Percentiles rank a stretch among this genome's conserved stretches.
Conservation (phyloP, 2,329 filamentous ascomycete genomes). For the Calonectria hawksworthii region DNA sequence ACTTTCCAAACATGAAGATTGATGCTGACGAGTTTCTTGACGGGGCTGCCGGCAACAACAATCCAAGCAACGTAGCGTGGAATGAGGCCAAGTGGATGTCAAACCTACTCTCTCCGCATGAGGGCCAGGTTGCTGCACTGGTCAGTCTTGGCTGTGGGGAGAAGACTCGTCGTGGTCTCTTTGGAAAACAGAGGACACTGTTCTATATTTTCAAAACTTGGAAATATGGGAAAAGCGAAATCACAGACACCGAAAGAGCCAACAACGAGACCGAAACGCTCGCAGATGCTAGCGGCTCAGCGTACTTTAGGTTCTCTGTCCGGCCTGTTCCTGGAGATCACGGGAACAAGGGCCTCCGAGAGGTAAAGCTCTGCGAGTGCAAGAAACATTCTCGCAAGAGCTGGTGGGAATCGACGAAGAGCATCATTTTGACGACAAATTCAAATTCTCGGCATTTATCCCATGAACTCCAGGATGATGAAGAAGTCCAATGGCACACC, state of each 20-base stretch:
- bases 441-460: neutral
- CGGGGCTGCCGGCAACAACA: constrained; percentile 2
- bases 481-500: neutral
- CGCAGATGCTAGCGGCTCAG: neutral
- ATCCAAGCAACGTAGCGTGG: constrained; percentile 6
- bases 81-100: constrained; percentile 12
- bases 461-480: neutral
- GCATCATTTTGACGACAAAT: neutral
- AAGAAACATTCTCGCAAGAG: neutral
- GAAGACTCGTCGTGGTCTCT: neutral
- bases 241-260: neutral
- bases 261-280: neutral
- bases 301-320: neutral
- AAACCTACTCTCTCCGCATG: neutral
- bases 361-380: neutral
- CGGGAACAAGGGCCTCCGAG: neutral
- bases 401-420: neutral
- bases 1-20: neutral
- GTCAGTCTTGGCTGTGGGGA: neutral
- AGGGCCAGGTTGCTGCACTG: neutral
- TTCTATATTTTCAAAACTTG: neutral
- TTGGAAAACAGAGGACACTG: neutral
- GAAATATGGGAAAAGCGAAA: neutral
- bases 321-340: neutral
- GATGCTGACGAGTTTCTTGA: constrained; percentile 4